Conservation (phyloP, 1,284 basidiomycete species). For the Ceratobasidium sp. region DNA sequence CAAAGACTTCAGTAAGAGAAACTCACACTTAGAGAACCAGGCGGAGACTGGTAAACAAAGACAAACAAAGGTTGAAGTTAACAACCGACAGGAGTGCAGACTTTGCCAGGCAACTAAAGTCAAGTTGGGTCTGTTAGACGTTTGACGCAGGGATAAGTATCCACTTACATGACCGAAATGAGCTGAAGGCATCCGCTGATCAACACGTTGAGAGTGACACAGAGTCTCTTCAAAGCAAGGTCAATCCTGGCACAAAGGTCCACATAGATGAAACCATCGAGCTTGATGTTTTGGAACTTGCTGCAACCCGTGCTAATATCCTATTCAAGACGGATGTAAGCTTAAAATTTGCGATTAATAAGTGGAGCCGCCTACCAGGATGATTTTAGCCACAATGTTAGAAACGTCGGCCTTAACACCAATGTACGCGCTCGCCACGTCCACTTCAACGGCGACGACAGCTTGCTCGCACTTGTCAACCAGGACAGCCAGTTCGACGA, state of each 20-base stretch:
- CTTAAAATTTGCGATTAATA: neutral
- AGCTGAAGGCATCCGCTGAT: conserved; percentile 28
- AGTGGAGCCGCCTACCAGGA: conserved; percentile 16
- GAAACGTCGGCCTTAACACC: conserved; percentile 28
- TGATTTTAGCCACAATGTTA: conserved; percentile 21
- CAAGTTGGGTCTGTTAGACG: neutral
- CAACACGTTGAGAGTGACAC: conserved; percentile 20
- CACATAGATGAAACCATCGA: conserved; percentile 29
- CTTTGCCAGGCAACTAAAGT: conserved; percentile 17
- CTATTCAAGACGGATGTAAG: neutral
- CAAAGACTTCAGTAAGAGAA: neutral
- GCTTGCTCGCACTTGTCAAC: conserved; percentile 16
- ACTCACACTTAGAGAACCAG: conserved; percentile 21
- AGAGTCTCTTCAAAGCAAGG: conserved; percentile 39
- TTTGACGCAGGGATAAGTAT: neutral
- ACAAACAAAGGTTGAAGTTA: conserved; percentile 35
- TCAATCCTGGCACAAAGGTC: conserved; percentile 33
- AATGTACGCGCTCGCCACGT: neutral
- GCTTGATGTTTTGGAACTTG: conserved; percentile 42
- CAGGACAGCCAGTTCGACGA: conserved; percentile 17
- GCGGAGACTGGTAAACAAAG: conserved; percentile 14
- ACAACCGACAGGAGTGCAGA: conserved; percentile 17
- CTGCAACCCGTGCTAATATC: conserved; percentile 36
- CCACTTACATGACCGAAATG: conserved; percentile 22
- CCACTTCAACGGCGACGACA: conserved; percentile 9